Conservation (phyloP, 2,329 filamentous ascomycete genomes). For the Diaporthe sp. region DNA sequence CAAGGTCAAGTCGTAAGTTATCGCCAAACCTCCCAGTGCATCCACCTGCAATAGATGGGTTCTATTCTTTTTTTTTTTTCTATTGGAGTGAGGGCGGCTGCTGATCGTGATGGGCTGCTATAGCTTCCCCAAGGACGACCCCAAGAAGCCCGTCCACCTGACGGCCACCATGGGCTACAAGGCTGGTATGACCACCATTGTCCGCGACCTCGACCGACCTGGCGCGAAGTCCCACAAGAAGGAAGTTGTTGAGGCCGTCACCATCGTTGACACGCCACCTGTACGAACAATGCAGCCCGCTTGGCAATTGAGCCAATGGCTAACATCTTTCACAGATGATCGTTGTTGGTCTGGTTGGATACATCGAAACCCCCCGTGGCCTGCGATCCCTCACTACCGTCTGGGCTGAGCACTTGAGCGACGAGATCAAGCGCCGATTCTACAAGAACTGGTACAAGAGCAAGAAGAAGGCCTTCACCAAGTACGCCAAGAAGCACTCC, state of each 20-base stretch:
- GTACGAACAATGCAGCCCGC: conserved; percentile 90
- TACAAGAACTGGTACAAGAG: conserved; percentile 99
- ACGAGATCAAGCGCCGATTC: conserved; percentile 99
- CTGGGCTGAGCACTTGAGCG: conserved; percentile 99
- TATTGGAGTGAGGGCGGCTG: not conserved
- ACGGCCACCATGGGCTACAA: conserved; percentile 99
- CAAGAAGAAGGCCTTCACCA: conserved; percentile 99
- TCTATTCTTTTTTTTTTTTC: not conserved
- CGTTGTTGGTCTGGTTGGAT: conserved; percentile 99
- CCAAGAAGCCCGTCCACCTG: conserved; percentile 99
- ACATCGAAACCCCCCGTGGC: conserved; percentile 99
- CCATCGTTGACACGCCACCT: conserved; percentile 92
- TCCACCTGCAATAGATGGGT: conserved; percentile 5
- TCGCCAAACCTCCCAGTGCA: conserved; percentile 23
- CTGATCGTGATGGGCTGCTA: conserved; percentile 22
- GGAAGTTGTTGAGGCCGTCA: conserved; percentile 91
- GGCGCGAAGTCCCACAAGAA: conserved; percentile 99
- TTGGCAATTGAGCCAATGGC: conserved; percentile 80
- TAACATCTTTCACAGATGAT: conserved; percentile 90
- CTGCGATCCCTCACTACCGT: conserved; percentile 99
- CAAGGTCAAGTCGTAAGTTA: conserved; percentile 96
- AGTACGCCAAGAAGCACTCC: conserved; percentile 99
- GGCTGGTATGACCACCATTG: conserved; percentile 99
- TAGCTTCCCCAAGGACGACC: conserved; percentile 99
- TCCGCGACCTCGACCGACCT: conserved; percentile 98